phyloP scores from a whole-genome alignment of 805 yeast species.

The Cyberlindnera meyerae region DNA sequence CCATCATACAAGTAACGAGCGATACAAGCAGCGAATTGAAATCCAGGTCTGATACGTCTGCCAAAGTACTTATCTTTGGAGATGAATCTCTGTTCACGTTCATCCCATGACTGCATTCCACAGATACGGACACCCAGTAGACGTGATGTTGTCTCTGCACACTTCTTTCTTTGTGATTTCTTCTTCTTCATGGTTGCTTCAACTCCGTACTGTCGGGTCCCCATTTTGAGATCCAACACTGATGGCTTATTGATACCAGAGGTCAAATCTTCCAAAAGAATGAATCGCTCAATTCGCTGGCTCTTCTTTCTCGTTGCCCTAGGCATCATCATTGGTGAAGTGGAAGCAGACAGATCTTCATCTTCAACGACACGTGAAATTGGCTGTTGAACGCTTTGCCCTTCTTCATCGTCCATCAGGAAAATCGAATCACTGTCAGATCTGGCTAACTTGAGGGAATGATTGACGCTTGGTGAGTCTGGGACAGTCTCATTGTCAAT shows the following conservation, averaged over 20 bases:
- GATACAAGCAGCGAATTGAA: conserved; percentile 70
- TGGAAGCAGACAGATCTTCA: conserved; percentile 14
- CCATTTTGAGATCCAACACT: conserved; percentile 94
- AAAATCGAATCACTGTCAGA: conserved; percentile 34
- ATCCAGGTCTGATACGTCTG: conserved; percentile 63
- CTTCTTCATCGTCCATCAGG: conserved; percentile 40
- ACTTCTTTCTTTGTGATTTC: conserved; percentile 74
- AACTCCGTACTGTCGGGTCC: conserved; percentile 97
- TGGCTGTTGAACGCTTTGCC: conserved; percentile 8
- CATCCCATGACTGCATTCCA: conserved; percentile 86
- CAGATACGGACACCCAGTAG: conserved; percentile 87
- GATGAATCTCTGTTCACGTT: conserved; percentile 40
- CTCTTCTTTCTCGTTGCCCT: conserved; percentile 26
- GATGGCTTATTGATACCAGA: conserved; percentile 79
- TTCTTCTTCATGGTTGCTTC: conserved; percentile 74
- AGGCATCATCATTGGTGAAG: conserved; percentile 20
- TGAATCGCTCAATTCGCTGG: conserved; percentile 71
- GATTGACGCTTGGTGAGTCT: not conserved
- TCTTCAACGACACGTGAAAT: conserved; percentile 9
- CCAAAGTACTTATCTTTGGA: conserved; percentile 92
- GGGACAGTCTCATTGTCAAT: conserved; percentile 3
- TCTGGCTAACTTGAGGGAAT: conserved; percentile 6
- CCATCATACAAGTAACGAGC: conserved; percentile 83
- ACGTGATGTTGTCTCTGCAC: conserved; percentile 75
- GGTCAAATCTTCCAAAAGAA: conserved; percentile 86